Conservation (phyloP, 2,329 filamentous ascomycete species). For the Fusarium sp. region DNA sequence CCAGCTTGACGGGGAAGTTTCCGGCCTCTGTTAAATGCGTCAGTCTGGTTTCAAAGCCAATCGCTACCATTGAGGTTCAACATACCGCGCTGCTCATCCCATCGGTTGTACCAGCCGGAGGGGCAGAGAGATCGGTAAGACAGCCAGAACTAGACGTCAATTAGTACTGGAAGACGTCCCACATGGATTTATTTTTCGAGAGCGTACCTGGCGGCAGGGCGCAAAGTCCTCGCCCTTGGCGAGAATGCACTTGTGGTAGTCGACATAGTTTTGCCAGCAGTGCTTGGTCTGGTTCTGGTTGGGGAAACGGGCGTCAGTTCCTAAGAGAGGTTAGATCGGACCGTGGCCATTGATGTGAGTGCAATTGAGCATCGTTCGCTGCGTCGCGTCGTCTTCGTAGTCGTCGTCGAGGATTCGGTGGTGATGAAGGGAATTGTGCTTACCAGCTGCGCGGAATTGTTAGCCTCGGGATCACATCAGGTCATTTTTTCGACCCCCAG, state of each 20-base stretch:
- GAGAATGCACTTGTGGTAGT: conserved; percentile 99
- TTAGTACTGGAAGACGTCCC: conserved; percentile 30
- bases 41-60: conserved; percentile 41
- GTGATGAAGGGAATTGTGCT: conserved; percentile 41
- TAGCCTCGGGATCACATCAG: conserved; percentile 56
- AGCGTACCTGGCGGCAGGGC: conserved; percentile 89
- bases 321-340: conserved; percentile 58
- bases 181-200: not conserved
- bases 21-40: conserved; percentile 65
- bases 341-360: conserved; percentile 11
- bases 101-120: conserved; percentile 90
- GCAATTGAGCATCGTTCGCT: conserved; percentile 46
- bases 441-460: conserved; percentile 58
- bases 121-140: conserved; percentile 98
- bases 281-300: conserved; percentile 99
- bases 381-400: conserved; percentile 31
- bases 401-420: conserved; percentile 32
- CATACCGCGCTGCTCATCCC: conserved; percentile 97
- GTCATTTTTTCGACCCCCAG: conserved; percentile 48
- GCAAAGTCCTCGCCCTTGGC: conserved; percentile 99
- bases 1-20: conserved; percentile 74
- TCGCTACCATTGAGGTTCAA: conserved; percentile 31
- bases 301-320: conserved; percentile 98
- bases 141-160: conserved; percentile 80
- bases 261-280: conserved; percentile 99